Conservation (phyloP, 306 rosid species). For the Geum urbanum region DNA sequence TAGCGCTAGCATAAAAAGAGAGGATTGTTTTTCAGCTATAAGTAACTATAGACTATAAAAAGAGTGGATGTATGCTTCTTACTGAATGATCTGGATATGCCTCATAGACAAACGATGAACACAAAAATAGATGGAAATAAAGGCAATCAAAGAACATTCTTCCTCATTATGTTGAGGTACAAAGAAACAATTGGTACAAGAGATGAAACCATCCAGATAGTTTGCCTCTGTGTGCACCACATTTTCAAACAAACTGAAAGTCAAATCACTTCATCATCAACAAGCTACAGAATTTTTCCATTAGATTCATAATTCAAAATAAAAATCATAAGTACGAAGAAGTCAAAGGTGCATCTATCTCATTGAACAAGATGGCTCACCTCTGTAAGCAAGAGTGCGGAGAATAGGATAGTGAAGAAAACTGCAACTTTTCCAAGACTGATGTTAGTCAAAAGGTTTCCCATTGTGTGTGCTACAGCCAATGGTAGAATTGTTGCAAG, state of each 20-base stretch:
- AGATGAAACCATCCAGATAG: conserved; percentile 74
- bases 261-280: conserved; percentile 26
- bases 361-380: conserved; percentile 26
- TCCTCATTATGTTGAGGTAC: no score
- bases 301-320: neutral
- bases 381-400: conserved; percentile 58
- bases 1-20: no score
- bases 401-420: conserved; percentile 68
- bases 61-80: no score
- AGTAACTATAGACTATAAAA: no score
- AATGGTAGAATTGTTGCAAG: conserved; percentile 49
- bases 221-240: conserved; percentile 54
- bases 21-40: no score
- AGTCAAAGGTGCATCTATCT: neutral
- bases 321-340: neutral
- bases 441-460: conserved; percentile 66
- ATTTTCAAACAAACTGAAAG: conserved; percentile 28
- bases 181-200: conserved; percentile 82
- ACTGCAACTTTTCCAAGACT: conserved; percentile 70
- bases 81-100: no score
- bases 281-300: neutral
- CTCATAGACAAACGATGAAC: no score
- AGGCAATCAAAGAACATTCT: no score
- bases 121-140: no score
- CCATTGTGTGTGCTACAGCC: conserved; percentile 65